phyloP scores from a whole-genome alignment of 2,329 filamentous ascomycete genomes.

The Cercospora citrullina region DNA sequence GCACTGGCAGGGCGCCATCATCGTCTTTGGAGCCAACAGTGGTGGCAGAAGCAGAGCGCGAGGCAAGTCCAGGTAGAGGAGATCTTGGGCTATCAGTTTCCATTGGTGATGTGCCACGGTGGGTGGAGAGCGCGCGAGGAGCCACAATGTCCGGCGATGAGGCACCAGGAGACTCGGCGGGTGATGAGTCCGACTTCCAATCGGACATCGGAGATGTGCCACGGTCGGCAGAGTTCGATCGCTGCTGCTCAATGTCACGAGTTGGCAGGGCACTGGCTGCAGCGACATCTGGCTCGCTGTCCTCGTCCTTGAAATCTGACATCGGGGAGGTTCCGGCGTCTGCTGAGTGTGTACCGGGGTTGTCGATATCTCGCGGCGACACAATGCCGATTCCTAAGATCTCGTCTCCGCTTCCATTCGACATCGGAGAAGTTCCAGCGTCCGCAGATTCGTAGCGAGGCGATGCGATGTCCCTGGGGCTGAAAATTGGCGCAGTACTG shows the following conservation, averaged over 20 bases:
- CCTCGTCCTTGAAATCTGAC: constrained; percentile 9
- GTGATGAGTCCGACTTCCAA: constrained; percentile 11
- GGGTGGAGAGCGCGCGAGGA: neutral
- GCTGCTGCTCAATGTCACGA: constrained; percentile 15
- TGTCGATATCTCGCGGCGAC: constrained; percentile 11
- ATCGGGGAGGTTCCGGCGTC: constrained; percentile 16
- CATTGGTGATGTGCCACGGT: constrained; percentile 13
- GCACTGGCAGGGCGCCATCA: constrained; percentile 3
- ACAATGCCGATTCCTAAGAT: constrained; percentile 7
- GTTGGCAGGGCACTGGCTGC: constrained; percentile 3
- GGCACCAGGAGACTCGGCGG: neutral
- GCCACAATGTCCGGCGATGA: constrained; percentile 10
- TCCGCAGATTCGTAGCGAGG: constrained; percentile 12
- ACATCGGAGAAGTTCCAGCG: constrained; percentile 15
- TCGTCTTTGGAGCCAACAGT: constrained; percentile 2
- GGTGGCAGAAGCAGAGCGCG: constrained; percentile 12
- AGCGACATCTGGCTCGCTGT: constrained; percentile 8
- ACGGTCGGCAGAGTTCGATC: constrained; percentile 8
- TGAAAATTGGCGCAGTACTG: constrained; percentile 8
- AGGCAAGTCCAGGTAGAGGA: constrained; percentile 10
- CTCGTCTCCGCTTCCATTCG: constrained; percentile 7
- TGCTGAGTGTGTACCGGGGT: constrained; percentile 12
- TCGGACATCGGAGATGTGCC: constrained; percentile 14
- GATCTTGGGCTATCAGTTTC: constrained; percentile 4
- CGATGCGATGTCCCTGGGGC: constrained; percentile 4